A percentile compares a stretch with the other conserved stretches of the same genome.
phyloP scores from a whole-genome alignment of 1,284 basidiomycete species.

The Uromyces viciae-fabae region DNA sequence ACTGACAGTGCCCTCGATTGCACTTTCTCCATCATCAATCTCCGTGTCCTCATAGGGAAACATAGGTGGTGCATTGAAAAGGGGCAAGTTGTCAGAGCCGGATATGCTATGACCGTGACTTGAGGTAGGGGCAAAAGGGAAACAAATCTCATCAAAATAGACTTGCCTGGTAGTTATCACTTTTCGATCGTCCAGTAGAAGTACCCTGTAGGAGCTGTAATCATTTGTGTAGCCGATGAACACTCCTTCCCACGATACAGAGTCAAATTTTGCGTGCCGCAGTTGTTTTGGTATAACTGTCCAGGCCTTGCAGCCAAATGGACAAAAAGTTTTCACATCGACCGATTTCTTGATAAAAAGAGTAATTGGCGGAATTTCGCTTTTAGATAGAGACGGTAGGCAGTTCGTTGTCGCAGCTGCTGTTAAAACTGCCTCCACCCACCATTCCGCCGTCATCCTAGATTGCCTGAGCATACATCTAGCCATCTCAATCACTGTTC shows the following conservation, averaged over 20 bases:
- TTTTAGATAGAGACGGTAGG: neutral
- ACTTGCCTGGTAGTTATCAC: neutral
- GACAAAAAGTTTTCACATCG: neutral
- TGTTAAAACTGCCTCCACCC: neutral
- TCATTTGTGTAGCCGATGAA: neutral
- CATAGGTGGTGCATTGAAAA: too few relatives aligned
- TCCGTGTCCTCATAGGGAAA: too few relatives aligned
- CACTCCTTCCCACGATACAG: neutral
- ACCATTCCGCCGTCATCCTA: neutral
- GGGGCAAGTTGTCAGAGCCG: neutral
- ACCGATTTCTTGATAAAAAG: neutral
- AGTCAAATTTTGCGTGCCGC: neutral
- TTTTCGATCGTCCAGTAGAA: neutral
- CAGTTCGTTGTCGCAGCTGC: neutral
- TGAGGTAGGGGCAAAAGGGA: too few relatives aligned
- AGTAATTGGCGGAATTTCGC: neutral
- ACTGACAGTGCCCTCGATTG: too few relatives aligned
- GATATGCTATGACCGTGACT: neutral
- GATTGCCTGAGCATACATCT: neutral
- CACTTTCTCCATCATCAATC: too few relatives aligned
- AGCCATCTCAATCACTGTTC: neutral
- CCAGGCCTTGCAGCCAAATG: neutral
- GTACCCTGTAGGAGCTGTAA: neutral
- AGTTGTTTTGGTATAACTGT: neutral
- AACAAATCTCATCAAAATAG: neutral